Percentiles rank a stretch among this genome's conserved stretches.
These are phyloP conservation scores for Yamadazyma epiphylla DNA, from an alignment of 1,139 yeast species.

Conservation along the genomic window DNA sequence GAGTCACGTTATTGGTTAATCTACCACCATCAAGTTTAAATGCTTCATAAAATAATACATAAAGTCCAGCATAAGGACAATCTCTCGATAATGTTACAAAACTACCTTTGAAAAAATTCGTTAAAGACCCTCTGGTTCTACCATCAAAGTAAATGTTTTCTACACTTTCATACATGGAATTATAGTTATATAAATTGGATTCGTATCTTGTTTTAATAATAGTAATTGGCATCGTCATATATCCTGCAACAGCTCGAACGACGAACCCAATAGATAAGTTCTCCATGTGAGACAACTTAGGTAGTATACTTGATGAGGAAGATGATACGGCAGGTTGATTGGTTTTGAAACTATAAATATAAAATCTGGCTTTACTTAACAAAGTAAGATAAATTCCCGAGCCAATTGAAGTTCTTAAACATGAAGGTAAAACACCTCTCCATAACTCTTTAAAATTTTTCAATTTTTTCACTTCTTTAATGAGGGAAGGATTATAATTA, in stretches of 20 bases:
- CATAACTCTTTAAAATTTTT: conserved; percentile 58
- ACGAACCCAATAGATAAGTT: conserved; percentile 76
- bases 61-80: conserved; percentile 94
- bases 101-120: conserved; percentile 82
- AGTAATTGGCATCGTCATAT: conserved; percentile 95
- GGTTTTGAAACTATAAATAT: conserved; percentile 37
- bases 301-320: conserved; percentile 42
- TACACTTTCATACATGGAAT: conserved; percentile 61
- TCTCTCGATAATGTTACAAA: conserved; percentile 86
- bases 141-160: conserved; percentile 48
- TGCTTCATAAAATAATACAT: conserved; percentile 79
- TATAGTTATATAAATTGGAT: conserved; percentile 68
- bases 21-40: conserved; percentile 46
- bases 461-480: conserved; percentile 44
- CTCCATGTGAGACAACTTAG: conserved; percentile 65
- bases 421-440: conserved; percentile 93
- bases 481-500: conserved; percentile 34
- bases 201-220: conserved; percentile 89
- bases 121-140: conserved; percentile 28
- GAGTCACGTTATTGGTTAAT: conserved; percentile 6
- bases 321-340: conserved; percentile 6
- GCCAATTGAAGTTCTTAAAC: conserved; percentile 85
- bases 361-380: conserved; percentile 57
- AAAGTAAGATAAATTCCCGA: conserved; percentile 81
- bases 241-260: conserved; percentile 80